Evolutionary conservation across 2,329 filamentous ascomycete genomes (phyloP).

Genomic region (Orbilia javanica): DNA sequence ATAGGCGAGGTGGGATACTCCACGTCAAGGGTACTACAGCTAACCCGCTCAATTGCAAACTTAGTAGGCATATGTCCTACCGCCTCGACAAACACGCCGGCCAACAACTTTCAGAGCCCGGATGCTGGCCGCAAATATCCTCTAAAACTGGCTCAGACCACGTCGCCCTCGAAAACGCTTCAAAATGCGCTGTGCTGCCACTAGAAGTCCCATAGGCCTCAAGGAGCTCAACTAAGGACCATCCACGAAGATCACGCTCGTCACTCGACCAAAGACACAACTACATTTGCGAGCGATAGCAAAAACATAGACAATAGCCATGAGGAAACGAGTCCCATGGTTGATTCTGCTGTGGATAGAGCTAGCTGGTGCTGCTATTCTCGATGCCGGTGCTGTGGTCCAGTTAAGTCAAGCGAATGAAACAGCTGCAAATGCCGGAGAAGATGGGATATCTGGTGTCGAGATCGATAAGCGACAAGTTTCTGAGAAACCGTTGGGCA

Average conservation of each 20-base stretch:
- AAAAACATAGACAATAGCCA: not conserved
- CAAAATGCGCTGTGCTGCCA: conserved; percentile 6
- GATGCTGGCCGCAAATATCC: conserved; percentile 33
- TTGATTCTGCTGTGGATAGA: not conserved
- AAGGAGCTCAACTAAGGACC: not conserved
- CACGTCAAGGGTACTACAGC: not conserved
- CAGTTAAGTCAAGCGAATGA: conserved; percentile 34
- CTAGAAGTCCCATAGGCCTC: not conserved
- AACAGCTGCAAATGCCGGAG: not conserved
- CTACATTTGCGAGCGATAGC: conserved; percentile 29
- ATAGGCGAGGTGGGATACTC: no score
- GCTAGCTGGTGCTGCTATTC: not conserved
- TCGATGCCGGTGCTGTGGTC: conserved; percentile 16
- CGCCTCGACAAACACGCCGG: not conserved
- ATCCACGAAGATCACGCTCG: conserved; percentile 5
- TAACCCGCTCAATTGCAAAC: conserved; percentile 3
- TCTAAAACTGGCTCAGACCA: conserved; percentile 45
- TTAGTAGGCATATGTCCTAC: not conserved
- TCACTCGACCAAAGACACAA: not conserved
- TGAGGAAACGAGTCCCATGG: conserved; percentile 6
- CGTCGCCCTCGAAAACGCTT: not conserved
- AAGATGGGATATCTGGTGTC: not conserved
- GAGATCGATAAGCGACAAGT: not conserved
- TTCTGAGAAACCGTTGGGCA: not conserved
- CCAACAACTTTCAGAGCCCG: not conserved